Conservation (phyloP, 2,329 filamentous ascomycete genomes). For the Neobulgaria alba region DNA sequence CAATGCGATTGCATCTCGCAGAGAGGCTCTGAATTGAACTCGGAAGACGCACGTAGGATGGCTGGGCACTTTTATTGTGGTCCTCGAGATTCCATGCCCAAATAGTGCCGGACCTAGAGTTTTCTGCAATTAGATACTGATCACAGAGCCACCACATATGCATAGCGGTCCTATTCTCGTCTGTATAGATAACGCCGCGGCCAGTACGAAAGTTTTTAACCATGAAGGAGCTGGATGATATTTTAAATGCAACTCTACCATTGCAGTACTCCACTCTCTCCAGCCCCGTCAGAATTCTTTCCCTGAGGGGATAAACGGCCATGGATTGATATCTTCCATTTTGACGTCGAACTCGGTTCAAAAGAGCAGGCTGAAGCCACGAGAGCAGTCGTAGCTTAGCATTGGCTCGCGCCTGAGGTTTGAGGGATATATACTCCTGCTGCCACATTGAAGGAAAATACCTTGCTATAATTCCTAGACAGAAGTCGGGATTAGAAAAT, state of each 20-base stretch:
- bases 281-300: neutral
- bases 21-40: neutral
- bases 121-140: conserved; percentile 11
- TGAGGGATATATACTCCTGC: neutral
- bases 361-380: conserved; percentile 4
- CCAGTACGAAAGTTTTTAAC: conserved; percentile 12
- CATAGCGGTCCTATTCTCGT: conserved; percentile 8
- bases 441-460: conserved; percentile 11
- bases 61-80: neutral
- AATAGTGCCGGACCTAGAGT: too few species aligned
- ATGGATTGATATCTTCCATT: conserved; percentile 7
- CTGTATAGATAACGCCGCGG: neutral
- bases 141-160: conserved; percentile 15
- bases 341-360: conserved; percentile 2
- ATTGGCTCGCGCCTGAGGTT: neutral
- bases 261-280: conserved; percentile 16
- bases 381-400: neutral
- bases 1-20: too few species aligned
- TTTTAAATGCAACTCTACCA: conserved; percentile 15
- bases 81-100: neutral
- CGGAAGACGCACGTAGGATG: neutral
- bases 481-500: conserved; percentile 15
- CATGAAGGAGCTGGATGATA: conserved; percentile 3
- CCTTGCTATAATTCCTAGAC: conserved; percentile 9
- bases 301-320: conserved; percentile 1